Evolutionary conservation across 1,284 basidiomycete genomes (phyloP).

Genomic region (Leccinum pachyderme): DNA sequence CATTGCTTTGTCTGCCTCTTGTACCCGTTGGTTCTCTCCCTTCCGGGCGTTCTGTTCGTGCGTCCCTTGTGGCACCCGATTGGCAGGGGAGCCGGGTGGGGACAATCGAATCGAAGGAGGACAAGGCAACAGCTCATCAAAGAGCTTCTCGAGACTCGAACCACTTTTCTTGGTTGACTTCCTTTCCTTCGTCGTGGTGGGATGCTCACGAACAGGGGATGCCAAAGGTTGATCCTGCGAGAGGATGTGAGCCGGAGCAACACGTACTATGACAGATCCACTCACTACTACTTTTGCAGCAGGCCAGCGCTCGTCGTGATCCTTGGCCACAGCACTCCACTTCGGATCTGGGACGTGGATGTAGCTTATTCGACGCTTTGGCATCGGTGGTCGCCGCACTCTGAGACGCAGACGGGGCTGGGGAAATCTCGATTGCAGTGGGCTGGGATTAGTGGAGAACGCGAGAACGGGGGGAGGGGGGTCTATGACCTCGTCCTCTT

Average conservation of each 20-base stretch:
- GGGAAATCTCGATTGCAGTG: neutral
- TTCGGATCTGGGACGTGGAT: constrained; percentile 7
- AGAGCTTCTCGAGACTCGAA: constrained; percentile 17
- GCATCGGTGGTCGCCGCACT: constrained; percentile 28
- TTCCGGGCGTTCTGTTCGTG: neutral
- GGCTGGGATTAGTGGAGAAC: neutral
- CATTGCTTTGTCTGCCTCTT: neutral
- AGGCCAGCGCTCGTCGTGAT: constrained; percentile 8
- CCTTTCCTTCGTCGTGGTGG: neutral
- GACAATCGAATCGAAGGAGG: constrained; percentile 24
- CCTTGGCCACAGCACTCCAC: neutral
- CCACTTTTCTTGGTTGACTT: neutral
- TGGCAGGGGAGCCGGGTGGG: constrained; percentile 16
- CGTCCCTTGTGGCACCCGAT: constrained; percentile 1
- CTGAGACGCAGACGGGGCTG: constrained; percentile 25
- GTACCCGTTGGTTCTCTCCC: neutral
- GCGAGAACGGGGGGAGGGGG: constrained; percentile 2
- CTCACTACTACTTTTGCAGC: constrained; percentile 19
- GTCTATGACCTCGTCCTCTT: constrained; percentile 17
- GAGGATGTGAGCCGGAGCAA: neutral
- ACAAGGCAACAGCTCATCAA: constrained; percentile 16
- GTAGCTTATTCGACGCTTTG: constrained; percentile 19
- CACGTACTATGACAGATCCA: neutral
- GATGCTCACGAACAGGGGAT: constrained; percentile 1
- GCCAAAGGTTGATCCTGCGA: constrained; percentile 18